phyloP scores from a whole-genome alignment of 495 filamentous ascomycete genomes.

The Aspergillus homomorphus region DNA sequence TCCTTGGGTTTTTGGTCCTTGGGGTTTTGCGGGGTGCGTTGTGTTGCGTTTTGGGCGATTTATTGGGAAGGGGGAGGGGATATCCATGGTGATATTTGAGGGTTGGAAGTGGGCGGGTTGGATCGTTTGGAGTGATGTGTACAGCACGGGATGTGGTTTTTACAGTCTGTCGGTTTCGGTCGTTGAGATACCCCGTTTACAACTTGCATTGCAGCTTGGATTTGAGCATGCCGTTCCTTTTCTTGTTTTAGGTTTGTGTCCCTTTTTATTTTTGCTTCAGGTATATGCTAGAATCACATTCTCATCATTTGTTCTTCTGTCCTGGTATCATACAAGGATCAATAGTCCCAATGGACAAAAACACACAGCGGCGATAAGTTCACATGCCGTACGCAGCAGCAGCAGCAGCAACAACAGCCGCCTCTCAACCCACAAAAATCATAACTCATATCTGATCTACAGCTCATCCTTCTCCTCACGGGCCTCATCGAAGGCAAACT shows the following conservation, averaged over 20 bases:
- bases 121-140: neutral
- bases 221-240: too few species aligned
- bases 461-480: slow-evolving; percentile 64
- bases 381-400: too few species aligned
- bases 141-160: neutral
- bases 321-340: neutral
- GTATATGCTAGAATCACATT: neutral
- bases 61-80: neutral
- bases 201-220: neutral
- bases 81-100: too few species aligned
- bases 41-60: too few species aligned
- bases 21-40: neutral
- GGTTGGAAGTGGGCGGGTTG: neutral
- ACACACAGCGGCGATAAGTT: too few species aligned
- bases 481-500: slow-evolving; percentile 57
- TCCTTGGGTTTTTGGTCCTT: neutral
- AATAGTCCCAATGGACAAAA: neutral
- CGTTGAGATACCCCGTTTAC: neutral
- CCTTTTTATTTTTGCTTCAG: neutral
- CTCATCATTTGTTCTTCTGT: neutral
- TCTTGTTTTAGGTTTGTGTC: too few species aligned
- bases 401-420: neutral
- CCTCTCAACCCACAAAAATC: neutral
- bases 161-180: neutral
- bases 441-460: slow-evolving; percentile 36